These are phyloP conservation scores for Zygosaccharomyces lentus DNA, from an alignment of 805 yeast genomes.

Conservation along the genomic window DNA sequence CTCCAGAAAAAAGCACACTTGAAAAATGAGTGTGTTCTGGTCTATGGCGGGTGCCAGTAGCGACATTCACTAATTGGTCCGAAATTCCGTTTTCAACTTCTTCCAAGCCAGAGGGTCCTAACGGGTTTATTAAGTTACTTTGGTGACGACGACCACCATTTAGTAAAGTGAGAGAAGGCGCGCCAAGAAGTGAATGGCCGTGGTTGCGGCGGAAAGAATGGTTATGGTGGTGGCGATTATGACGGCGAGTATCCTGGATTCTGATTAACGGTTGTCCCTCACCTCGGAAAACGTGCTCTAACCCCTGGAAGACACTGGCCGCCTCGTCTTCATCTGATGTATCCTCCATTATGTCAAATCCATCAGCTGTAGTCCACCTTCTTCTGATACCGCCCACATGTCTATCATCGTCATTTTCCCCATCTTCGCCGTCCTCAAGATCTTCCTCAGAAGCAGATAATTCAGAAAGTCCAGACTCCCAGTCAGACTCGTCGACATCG, in stretches of 20 bases:
- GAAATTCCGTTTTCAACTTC: conserved; percentile 32
- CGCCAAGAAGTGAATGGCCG: conserved; percentile 21
- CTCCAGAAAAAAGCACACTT: conserved; percentile 31
- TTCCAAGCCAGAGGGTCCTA: conserved; percentile 34
- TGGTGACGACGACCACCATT: conserved; percentile 29
- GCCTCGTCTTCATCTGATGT: conserved; percentile 30
- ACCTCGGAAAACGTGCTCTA: conserved; percentile 31
- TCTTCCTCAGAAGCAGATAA: conserved; percentile 31
- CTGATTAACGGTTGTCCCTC: conserved; percentile 30
- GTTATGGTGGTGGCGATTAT: conserved; percentile 23
- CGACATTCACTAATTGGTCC: conserved; percentile 25
- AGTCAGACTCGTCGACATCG: conserved; percentile 35
- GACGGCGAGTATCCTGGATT: conserved; percentile 23
- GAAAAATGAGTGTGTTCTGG: conserved; percentile 28
- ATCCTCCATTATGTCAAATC: conserved; percentile 30
- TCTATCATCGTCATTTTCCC: conserved; percentile 20
- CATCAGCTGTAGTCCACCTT: conserved; percentile 30
- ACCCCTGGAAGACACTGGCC: conserved; percentile 32
- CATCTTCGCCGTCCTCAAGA: conserved; percentile 32
- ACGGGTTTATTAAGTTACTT: conserved; percentile 31
- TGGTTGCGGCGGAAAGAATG: conserved; percentile 21
- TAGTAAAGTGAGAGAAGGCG: conserved; percentile 30
- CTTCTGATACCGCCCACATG: conserved; percentile 24
- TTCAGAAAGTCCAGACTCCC: conserved; percentile 37
- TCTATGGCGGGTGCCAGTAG: conserved; percentile 27